These are phyloP conservation scores for Xylariaceae sp. DNA, from an alignment of 2,329 filamentous ascomycete species.

Conservation along the genomic window DNA sequence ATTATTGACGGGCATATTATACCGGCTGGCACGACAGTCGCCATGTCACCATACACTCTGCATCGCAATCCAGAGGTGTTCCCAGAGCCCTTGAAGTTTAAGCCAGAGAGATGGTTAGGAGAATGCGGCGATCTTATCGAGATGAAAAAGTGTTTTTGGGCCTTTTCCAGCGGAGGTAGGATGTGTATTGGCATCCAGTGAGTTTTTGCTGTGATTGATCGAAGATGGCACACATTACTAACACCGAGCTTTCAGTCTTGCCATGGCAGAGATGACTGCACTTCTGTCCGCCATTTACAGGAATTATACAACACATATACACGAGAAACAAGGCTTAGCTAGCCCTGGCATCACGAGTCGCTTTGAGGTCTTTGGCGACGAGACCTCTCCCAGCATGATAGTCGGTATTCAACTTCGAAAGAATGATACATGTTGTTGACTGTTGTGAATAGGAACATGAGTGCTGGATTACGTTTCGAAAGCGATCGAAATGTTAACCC, in stretches of 20 bases:
- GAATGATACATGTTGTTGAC: background rate
- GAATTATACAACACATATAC: slow-evolving; percentile 37
- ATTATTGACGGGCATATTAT: slow-evolving; percentile 24
- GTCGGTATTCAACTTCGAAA: too few species aligned
- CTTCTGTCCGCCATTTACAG: slow-evolving; percentile 44
- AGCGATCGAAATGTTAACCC: too few species aligned
- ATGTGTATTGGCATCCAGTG: slow-evolving; percentile 23
- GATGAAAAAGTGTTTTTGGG: slow-evolving; percentile 22
- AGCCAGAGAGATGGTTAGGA: slow-evolving; percentile 25
- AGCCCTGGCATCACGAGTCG: slow-evolving; percentile 40
- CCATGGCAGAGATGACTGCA: slow-evolving; percentile 50
- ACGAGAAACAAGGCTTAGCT: slow-evolving; percentile 27
- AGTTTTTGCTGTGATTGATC: background rate
- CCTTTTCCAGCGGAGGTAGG: slow-evolving; percentile 19
- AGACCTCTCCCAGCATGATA: slow-evolving; percentile 12
- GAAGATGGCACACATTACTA: background rate
- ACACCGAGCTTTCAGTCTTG: slow-evolving; percentile 33
- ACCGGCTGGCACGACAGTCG: slow-evolving; percentile 22
- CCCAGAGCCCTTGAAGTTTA: slow-evolving; percentile 21
- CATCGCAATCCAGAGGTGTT: slow-evolving; percentile 27
- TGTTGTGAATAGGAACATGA: slow-evolving; percentile 18
- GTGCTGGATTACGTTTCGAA: slow-evolving; percentile 20
- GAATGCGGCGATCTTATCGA: slow-evolving; percentile 9
- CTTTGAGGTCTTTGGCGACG: slow-evolving; percentile 41
- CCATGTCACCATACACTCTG: slow-evolving; percentile 26